Conservation (phyloP, 768 basidiomycete species). For the Mycena vitilis region DNA sequence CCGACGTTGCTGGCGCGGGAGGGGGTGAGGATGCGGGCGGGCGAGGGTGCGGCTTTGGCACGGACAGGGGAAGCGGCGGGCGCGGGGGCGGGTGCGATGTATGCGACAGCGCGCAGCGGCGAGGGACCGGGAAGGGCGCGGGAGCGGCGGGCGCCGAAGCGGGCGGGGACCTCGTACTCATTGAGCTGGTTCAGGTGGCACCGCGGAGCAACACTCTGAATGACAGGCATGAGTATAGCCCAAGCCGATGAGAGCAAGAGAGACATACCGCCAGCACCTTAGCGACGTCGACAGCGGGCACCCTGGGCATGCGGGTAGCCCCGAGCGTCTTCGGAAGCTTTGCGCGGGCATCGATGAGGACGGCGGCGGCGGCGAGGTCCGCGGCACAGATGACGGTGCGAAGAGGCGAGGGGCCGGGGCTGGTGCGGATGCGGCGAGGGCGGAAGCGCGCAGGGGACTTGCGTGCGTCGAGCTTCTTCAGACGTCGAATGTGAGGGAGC, state of each 20-base stretch:
- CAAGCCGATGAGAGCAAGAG: not conserved
- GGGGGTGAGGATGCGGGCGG: not conserved
- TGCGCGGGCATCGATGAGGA: not conserved
- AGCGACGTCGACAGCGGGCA: not conserved
- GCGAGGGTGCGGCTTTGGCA: not conserved
- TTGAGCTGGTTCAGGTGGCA: not conserved
- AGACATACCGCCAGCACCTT: not conserved
- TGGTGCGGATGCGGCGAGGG: not conserved
- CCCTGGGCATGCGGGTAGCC: not conserved
- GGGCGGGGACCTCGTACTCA: not conserved
- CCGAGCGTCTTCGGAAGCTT: not conserved
- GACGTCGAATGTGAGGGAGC: not conserved
- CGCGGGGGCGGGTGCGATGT: no score
- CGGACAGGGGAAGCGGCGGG: not conserved
- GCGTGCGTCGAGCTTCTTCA: not conserved
- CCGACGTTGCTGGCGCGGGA: not conserved
- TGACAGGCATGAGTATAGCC: not conserved
- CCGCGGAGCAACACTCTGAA: not conserved
- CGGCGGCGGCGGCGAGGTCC: not conserved
- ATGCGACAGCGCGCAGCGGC: not conserved
- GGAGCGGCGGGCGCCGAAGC: not conserved
- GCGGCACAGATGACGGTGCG: not conserved
- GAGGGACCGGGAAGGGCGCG: not conserved
- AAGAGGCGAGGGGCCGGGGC: not conserved
- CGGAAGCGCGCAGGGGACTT: not conserved